Evolutionary conservation across 2,329 filamentous ascomycete species (phyloP).

Genomic region (Nemania diffusa): DNA sequence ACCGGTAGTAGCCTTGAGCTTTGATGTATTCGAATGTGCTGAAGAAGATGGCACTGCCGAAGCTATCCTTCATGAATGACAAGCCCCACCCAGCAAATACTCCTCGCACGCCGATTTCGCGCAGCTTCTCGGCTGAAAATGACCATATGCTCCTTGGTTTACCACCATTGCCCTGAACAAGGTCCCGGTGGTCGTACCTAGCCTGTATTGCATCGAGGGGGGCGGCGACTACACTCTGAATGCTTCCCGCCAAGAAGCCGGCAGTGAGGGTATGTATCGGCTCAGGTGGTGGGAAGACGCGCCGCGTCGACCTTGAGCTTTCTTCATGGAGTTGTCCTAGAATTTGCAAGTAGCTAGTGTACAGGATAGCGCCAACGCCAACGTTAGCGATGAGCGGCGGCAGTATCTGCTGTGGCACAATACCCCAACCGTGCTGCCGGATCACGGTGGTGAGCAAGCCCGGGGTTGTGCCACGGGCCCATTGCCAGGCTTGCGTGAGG

Average conservation of each 20-base stretch:
- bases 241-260: slow-evolving; percentile 73
- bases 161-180: slow-evolving; percentile 56
- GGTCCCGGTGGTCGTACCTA: slow-evolving; percentile 70
- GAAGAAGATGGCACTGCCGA: slow-evolving; percentile 79
- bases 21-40: slow-evolving; percentile 80
- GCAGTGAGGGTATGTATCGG: slow-evolving; percentile 73
- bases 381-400: slow-evolving; percentile 80
- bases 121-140: slow-evolving; percentile 73
- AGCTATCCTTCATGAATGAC: slow-evolving; percentile 74
- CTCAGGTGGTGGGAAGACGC: slow-evolving; percentile 76
- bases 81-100: slow-evolving; percentile 80
- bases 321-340: slow-evolving; percentile 74
- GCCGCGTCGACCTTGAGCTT: slow-evolving; percentile 65
- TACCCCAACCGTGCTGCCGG: slow-evolving; percentile 75
- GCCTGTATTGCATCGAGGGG: slow-evolving; percentile 81
- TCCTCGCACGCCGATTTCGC: slow-evolving; percentile 76
- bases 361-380: slow-evolving; percentile 77
- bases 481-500: slow-evolving; percentile 57
- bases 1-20: slow-evolving; percentile 77
- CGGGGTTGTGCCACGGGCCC: slow-evolving; percentile 73
- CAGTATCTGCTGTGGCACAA: slow-evolving; percentile 80
- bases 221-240: slow-evolving; percentile 78
- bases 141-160: slow-evolving; percentile 75
- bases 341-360: slow-evolving; percentile 79
- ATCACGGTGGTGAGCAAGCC: slow-evolving; percentile 76